These are phyloP conservation scores for Huntiella abstrusa DNA, from an alignment of 2,329 filamentous ascomycete genomes.

Conservation along the genomic window DNA sequence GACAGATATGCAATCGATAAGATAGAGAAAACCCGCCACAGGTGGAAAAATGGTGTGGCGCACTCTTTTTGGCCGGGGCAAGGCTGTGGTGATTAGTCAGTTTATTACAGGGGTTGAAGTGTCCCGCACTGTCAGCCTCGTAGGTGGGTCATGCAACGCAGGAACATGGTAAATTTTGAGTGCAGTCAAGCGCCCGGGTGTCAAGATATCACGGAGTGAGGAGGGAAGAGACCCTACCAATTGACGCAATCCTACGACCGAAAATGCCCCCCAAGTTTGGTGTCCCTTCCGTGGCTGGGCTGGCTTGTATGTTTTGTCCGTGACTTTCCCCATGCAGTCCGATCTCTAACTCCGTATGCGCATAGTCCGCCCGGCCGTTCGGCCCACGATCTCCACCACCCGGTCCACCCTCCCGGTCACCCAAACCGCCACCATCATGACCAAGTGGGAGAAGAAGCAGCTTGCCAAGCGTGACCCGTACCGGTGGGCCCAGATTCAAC, in stretches of 20 bases:
- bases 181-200: constrained; percentile 4
- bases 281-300: constrained; percentile 37
- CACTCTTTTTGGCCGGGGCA: neutral
- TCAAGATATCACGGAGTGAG: constrained; percentile 3
- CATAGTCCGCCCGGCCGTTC: constrained; percentile 37
- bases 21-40: constrained; percentile 1
- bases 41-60: neutral
- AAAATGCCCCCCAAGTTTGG: constrained; percentile 50
- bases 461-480: constrained; percentile 63
- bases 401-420: constrained; percentile 32
- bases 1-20: neutral
- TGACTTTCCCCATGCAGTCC: constrained; percentile 12
- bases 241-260: constrained; percentile 10
- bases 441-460: constrained; percentile 43
- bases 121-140: constrained; percentile 9
- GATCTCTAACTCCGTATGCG: constrained; percentile 22
- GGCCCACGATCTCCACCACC: constrained; percentile 26
- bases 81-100: constrained; percentile 3
- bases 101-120: too few relatives aligned
- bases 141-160: constrained; percentile 6
- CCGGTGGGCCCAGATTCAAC: constrained; percentile 58
- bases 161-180: constrained; percentile 11
- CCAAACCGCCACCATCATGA: constrained; percentile 42
- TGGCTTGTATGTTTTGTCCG: constrained; percentile 34
- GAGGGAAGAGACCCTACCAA: constrained; percentile 2